phyloP scores from a whole-genome alignment of 352 stramenopile genomes.

The Phytophthora citrophthora region DNA sequence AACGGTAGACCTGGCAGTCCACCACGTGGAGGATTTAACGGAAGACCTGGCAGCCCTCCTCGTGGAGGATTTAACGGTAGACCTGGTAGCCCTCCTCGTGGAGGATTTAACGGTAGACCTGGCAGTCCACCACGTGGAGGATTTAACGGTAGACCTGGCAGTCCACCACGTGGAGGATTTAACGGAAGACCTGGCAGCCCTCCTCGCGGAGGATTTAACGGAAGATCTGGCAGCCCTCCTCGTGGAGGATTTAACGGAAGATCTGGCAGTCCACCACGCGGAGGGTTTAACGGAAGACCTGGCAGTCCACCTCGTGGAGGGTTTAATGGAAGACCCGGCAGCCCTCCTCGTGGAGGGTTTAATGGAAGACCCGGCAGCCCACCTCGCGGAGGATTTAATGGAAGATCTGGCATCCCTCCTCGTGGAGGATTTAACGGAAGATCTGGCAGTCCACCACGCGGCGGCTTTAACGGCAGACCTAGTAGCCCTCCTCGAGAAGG shows the following conservation, averaged over 20 bases:
- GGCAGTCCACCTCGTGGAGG: conserved; percentile 9
- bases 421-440: conserved; percentile 8
- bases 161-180: not conserved
- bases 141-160: conserved; percentile 18
- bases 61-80: conserved; percentile 11
- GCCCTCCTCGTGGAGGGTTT: conserved; percentile 16
- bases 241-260: conserved; percentile 6
- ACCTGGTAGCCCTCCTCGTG: conserved; percentile 3
- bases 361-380: conserved; percentile 5
- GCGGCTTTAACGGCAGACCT: not conserved
- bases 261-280: conserved; percentile 10
- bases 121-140: conserved; percentile 1
- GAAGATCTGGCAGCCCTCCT: not conserved
- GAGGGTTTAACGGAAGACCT: conserved; percentile 15
- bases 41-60: conserved; percentile 11
- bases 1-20: conserved; percentile 12
- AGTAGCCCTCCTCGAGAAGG: conserved; percentile 1
- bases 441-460: conserved; percentile 8
- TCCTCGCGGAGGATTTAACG: conserved; percentile 6
- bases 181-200: conserved; percentile 3
- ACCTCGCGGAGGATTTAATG: conserved; percentile 2
- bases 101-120: conserved; percentile 3
- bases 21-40: conserved; percentile 6
- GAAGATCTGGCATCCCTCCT: not conserved
- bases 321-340: conserved; percentile 8